These are phyloP conservation scores for Stylonectria norvegica DNA, from an alignment of 2,329 filamentous ascomycete species.

Conservation along the genomic window DNA sequence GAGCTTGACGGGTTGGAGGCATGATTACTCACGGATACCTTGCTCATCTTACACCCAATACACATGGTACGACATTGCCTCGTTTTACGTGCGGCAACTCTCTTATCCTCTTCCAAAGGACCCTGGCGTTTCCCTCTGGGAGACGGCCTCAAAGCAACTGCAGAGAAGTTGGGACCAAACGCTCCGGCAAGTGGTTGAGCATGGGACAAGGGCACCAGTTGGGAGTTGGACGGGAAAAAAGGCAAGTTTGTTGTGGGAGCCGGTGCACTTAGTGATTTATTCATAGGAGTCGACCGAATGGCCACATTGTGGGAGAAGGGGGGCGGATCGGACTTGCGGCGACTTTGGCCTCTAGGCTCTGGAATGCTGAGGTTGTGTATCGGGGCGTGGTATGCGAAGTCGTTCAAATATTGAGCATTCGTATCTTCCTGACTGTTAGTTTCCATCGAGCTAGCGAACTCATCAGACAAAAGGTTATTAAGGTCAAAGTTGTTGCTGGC, in stretches of 20 bases:
- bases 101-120: constrained; percentile 1
- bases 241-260: no score
- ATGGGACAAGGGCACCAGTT: no score
- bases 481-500: no score
- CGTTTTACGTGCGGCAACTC: background rate
- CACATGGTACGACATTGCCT: background rate
- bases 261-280: background rate
- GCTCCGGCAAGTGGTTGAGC: no score
- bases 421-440: no score
- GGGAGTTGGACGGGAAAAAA: no score
- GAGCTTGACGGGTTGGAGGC: no score
- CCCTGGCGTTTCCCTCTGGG: constrained; percentile 1
- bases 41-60: constrained; percentile 1
- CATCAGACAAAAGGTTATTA: no score
- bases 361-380: background rate
- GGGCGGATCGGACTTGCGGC: constrained; percentile 5
- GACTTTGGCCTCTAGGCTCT: background rate
- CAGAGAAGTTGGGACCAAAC: no score
- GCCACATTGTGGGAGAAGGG: background rate
- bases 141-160: background rate
- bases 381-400: no score
- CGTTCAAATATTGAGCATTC: no score
- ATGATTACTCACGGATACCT: constrained; percentile 1
- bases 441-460: no score
- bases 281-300: background rate